Evolutionary conservation across 768 basidiomycete genomes (phyloP).

Genomic region (Glaciozyma antarctica): DNA sequence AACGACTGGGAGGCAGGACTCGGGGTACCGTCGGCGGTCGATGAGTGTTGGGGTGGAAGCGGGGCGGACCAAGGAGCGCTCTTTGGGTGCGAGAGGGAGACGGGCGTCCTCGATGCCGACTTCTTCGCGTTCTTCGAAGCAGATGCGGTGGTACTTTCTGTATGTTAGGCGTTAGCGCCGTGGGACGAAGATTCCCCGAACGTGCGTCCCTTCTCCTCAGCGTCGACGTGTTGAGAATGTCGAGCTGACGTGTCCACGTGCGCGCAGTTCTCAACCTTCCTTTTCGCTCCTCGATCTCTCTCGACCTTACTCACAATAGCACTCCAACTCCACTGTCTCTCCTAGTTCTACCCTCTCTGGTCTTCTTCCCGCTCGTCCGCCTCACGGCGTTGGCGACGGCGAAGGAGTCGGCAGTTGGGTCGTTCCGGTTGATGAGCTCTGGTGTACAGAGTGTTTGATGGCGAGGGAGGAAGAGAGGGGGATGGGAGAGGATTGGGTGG

Average conservation of each 20-base stretch:
- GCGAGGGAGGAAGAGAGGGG: too few species aligned
- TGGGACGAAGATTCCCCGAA: neutral
- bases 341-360: neutral
- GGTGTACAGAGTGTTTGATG: neutral
- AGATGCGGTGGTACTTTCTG: conserved; percentile 12
- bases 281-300: neutral
- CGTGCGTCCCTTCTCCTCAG: neutral
- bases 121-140: conserved; percentile 20
- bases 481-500: too few species aligned
- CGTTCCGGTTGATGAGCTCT: conserved; percentile 3
- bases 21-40: neutral
- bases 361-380: neutral
- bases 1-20: conserved; percentile 7
- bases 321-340: neutral
- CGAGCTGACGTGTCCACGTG: neutral
- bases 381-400: neutral
- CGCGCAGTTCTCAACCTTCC: neutral
- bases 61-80: too few species aligned
- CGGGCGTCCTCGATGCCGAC: conserved; percentile 2
- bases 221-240: neutral
- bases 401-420: neutral
- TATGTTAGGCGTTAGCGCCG: conserved; percentile 8
- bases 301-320: neutral
- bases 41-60: neutral
- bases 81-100: too few species aligned